phyloP scores from a whole-genome alignment of 2,329 filamentous ascomycete genomes.

The Calonectria pseudoturangicola region DNA sequence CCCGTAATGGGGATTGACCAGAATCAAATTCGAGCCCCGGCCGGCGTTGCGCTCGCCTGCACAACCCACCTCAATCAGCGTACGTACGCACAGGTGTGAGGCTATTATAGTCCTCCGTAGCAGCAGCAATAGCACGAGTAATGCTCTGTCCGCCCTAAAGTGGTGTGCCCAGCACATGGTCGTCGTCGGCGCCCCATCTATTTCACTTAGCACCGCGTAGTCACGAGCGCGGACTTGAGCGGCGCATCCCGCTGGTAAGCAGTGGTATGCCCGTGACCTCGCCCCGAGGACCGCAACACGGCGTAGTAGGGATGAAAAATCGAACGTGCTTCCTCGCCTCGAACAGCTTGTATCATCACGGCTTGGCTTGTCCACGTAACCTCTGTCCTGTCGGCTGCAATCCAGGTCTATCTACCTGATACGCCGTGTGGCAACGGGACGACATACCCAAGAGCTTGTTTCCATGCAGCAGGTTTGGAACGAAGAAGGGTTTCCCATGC shows the following conservation, averaged over 20 bases:
- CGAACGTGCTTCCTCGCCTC: conserved; percentile 16
- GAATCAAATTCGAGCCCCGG: conserved; percentile 16
- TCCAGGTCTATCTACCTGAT: conserved; percentile 44
- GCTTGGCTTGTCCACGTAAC: conserved; percentile 34
- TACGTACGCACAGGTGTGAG: conserved; percentile 15
- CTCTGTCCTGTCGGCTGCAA: conserved; percentile 26
- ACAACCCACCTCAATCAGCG: neutral
- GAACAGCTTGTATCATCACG: conserved; percentile 15
- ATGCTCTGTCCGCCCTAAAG: conserved; percentile 10
- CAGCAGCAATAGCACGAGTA: conserved; percentile 15
- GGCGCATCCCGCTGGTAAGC: conserved; percentile 25
- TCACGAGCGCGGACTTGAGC: conserved; percentile 27
- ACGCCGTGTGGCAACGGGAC: conserved; percentile 43
- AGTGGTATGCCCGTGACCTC: conserved; percentile 21
- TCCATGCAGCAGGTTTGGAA: conserved; percentile 23
- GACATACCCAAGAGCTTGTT: conserved; percentile 34
- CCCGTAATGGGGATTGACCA: conserved; percentile 23
- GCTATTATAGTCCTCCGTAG: conserved; percentile 17
- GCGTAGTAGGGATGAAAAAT: conserved; percentile 35
- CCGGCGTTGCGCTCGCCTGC: conserved; percentile 19
- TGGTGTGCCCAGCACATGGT: conserved; percentile 1
- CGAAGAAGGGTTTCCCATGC: conserved; percentile 21
- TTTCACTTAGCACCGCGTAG: neutral
- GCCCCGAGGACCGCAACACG: neutral
- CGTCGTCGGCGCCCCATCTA: conserved; percentile 5